Base-by-base conservation (phyloP, 2,329 filamentous ascomycete species). In the Dryadomyces quercivorus region DNA sequence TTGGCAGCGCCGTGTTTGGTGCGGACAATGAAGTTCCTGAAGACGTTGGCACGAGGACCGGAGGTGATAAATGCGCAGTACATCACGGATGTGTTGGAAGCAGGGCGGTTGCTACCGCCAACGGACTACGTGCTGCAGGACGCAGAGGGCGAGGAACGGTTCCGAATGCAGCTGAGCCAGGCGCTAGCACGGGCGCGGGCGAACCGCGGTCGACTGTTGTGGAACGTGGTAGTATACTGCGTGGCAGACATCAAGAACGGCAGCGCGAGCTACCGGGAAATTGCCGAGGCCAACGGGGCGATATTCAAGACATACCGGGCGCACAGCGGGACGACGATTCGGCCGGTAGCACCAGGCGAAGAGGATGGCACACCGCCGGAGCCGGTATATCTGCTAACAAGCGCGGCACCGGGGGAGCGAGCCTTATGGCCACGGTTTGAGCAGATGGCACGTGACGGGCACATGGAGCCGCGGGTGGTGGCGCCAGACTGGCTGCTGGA, bases 1-100 rank as follows among this genome's bases (percentile, higher is more conserved):
- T 79, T 98, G 12, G 90, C 89, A 38, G 92, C 92, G 3, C 93
- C 92, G 1, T 80, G 82, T 45, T 82, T 97, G 58, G 81, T 96
- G 38, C 85, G 93, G 42, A 98, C 93, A 0, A 83, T 88, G 66
- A 98, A 98, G 65, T 98, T 98, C 65, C 83, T 97, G 51, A 86
- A 85, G 58, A 89, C 90, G 13, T 72, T 98, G 31, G 90, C 93
- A 18, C 83, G 82, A 56, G 90, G 87, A 0, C 88, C 90, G 0
- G 77, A 80, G 1, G 80, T 97, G 46, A 78, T 97, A 53, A 83
- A 82, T 48, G 86, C 85, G 0, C 76, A 80, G 9, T 98, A 89
- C 67, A 80, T 98, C 55, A 86, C 92, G 55, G 75, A 80, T 22
- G 88, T 86, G 49, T 74, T 97, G 12, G 81, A 86, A 48, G 74